Evolutionary conservation across 352 stramenopile species (phyloP), one percentile per base, ranked within the genome.

Genomic region (Phytophthora pisi): DNA sequence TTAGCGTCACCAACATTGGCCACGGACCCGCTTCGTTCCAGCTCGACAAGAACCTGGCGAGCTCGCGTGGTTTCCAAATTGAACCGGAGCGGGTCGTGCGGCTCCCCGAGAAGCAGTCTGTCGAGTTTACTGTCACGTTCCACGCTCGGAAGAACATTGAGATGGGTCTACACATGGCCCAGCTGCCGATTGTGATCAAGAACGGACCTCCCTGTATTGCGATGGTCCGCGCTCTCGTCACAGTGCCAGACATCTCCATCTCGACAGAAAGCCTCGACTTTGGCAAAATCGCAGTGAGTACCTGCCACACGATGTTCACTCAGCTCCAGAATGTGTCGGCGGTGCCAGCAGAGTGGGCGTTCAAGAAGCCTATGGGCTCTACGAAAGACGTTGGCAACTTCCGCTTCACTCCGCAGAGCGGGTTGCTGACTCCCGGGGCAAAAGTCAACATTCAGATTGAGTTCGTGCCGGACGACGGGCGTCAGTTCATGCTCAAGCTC

Each of bases 21-120:
- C 76, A 84, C 42, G 79, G 92, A 16, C 74, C 91, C 24, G 75
- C 95, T 9, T 96, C 84, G 10, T 98, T 98, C 63, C 79, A 93
- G 30, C 77, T 98, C 2, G 93, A 98, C 73, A 98, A 98, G 69
- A 97, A 97, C 43, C 53, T 96, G 16, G 84, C 95, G n/a, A 78
- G 82, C 30, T 82, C 87, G 0, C 77, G 81, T 2, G 93, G 95
- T 0, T 98, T 98, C 56, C 78, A 88, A 18, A 89, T 99, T 55
- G 96, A 99, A 53, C 96, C 96, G 0, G 92, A 98, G 61, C 91
- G 96, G 23, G 92, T 99, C 3, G 92, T 97, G n/a, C 86, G 91
- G 8, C 66, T 98, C 7, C 90, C 88, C 0, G 93, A 98, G 69
- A 94, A 92, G 51, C 83, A 95, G 24, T 71, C 82, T 1, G 81